Evolutionary conservation across 2,329 filamentous ascomycete genomes (phyloP).

Genomic region (Fusarium poae): DNA sequence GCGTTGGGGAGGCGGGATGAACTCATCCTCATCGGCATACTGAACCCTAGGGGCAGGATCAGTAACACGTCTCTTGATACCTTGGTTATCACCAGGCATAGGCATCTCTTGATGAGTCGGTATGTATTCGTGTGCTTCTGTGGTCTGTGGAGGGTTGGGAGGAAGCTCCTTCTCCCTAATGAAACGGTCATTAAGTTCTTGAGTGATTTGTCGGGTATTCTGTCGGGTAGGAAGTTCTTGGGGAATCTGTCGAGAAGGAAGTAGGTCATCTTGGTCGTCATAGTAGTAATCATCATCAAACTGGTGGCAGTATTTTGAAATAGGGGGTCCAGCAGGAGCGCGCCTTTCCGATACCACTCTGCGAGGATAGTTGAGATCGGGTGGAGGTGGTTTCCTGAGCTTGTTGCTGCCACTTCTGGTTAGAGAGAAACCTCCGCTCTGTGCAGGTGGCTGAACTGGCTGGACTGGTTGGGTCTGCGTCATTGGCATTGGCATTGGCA

Average conservation of each 20-base stretch:
- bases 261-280: constrained; percentile 35
- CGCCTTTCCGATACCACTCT: constrained; percentile 60
- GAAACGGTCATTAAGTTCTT: constrained; percentile 43
- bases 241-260: constrained; percentile 28
- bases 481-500: constrained; percentile 29
- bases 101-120: constrained; percentile 24
- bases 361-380: constrained; percentile 61
- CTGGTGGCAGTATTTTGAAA: constrained; percentile 25
- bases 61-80: constrained; percentile 49
- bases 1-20: constrained; percentile 43
- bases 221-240: constrained; percentile 33
- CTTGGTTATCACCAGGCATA: constrained; percentile 41
- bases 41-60: constrained; percentile 50
- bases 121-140: constrained; percentile 27
- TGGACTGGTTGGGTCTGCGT: constrained; percentile 49
- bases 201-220: constrained; percentile 30
- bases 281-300: constrained; percentile 41
- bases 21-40: constrained; percentile 49
- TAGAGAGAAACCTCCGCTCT: constrained; percentile 55
- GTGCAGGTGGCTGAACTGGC: constrained; percentile 48
- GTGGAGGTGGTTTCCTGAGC: constrained; percentile 68
- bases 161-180: constrained; percentile 55
- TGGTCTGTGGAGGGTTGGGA: constrained; percentile 49
- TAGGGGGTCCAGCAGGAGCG: constrained; percentile 23
- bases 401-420: constrained; percentile 69